These are phyloP conservation scores for Dryas integrifolia DNA, from an alignment of 331 rosid genomes.

Conservation along the genomic window DNA sequence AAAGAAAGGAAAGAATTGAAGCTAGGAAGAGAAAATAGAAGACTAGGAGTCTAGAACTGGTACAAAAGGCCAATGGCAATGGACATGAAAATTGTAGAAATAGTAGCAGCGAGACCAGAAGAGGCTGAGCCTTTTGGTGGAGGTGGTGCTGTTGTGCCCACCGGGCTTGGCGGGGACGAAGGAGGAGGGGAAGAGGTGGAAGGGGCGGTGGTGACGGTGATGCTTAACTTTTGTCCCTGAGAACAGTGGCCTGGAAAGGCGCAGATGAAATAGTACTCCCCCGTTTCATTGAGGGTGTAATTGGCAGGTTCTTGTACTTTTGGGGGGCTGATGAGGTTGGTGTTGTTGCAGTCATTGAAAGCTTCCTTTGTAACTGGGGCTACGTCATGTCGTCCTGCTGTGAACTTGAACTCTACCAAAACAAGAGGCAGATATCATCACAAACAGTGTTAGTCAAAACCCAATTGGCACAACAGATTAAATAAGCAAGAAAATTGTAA, in stretches of 20 bases:
- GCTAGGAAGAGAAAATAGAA: too few relatives aligned
- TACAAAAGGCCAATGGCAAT: slow-evolving; percentile 7
- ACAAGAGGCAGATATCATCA: background rate
- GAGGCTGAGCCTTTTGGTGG: slow-evolving; percentile 14
- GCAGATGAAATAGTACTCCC: slow-evolving; percentile 23
- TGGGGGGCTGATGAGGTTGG: background rate
- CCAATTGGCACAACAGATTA: too few relatives aligned
- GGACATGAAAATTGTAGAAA: slow-evolving; percentile 15
- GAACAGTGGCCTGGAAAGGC: background rate
- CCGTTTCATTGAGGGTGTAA: slow-evolving; percentile 11
- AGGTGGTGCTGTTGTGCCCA: slow-evolving; percentile 5
- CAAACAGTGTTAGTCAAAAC: background rate
- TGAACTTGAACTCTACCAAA: slow-evolving; percentile 12
- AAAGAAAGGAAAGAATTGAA: background rate
- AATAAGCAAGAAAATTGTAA: background rate
- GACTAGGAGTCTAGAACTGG: background rate
- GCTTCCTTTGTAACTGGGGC: slow-evolving; percentile 8
- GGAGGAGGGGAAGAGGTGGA: background rate
- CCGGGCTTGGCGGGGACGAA: background rate
- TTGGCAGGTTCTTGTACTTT: background rate
- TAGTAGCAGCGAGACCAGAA: slow-evolving; percentile 4
- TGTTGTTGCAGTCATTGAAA: slow-evolving; percentile 2
- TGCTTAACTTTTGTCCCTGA: slow-evolving; percentile 23
- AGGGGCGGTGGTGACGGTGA: background rate
- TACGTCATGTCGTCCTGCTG: slow-evolving; percentile 10